Evolutionary conservation across 768 basidiomycete genomes (phyloP).

Genomic region (Termitomyces heimii): DNA sequence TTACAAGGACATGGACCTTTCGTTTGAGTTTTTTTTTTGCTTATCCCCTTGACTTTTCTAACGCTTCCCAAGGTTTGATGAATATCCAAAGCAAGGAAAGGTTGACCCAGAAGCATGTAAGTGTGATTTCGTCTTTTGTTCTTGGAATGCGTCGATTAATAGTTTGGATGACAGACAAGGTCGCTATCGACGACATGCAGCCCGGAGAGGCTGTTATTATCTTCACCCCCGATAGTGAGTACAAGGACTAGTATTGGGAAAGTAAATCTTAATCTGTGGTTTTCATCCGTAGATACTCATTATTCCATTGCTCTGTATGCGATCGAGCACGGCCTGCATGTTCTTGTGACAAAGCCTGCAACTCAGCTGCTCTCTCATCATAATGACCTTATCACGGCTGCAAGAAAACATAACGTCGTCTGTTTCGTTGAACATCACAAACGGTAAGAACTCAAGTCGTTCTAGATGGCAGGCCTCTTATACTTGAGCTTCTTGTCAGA

Average conservation of each 20-base stretch:
- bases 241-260: background rate
- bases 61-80: constrained; percentile 53
- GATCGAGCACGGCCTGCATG: constrained; percentile 79
- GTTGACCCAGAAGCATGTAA: constrained; percentile 79
- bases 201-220: constrained; percentile 88
- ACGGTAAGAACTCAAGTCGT: constrained; percentile 36
- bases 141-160: background rate
- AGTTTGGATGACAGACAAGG: constrained; percentile 55
- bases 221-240: constrained; percentile 85
- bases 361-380: constrained; percentile 84
- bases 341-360: constrained; percentile 90
- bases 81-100: constrained; percentile 66
- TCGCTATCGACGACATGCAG: constrained; percentile 69
- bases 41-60: background rate
- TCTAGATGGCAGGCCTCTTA: background rate
- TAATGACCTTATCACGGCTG: constrained; percentile 67
- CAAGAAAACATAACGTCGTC: constrained; percentile 73
- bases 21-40: constrained; percentile 37
- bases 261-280: background rate
- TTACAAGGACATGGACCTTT: constrained; percentile 84
- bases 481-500: constrained; percentile 22
- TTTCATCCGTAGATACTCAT: constrained; percentile 57
- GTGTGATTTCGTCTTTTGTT: constrained; percentile 19
- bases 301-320: constrained; percentile 83
- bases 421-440: constrained; percentile 97